These are phyloP conservation scores for Aspergillus sp. DNA, from an alignment of 2,329 filamentous ascomycete genomes.

Conservation along the genomic window DNA sequence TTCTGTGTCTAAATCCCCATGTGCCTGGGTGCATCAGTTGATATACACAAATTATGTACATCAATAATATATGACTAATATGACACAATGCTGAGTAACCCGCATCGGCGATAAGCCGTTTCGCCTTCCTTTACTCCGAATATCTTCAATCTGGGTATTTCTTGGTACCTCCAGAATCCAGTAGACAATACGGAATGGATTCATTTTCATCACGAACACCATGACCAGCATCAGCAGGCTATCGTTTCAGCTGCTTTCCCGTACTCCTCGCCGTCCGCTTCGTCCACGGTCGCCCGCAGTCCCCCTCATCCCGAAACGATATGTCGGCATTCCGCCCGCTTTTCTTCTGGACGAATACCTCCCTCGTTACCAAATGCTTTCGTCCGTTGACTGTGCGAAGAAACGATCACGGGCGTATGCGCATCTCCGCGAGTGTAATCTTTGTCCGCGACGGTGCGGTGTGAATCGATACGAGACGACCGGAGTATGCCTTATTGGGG, in stretches of 20 bases:
- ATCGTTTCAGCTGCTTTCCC: neutral
- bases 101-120: neutral
- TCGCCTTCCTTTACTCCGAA: neutral
- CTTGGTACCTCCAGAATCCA: neutral
- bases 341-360: conserved; percentile 69
- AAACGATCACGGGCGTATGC: conserved; percentile 67
- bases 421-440: conserved; percentile 69
- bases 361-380: conserved; percentile 62
- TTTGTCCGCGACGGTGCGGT: conserved; percentile 68
- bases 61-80: neutral
- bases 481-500: conserved; percentile 68
- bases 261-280: neutral
- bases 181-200: neutral
- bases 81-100: neutral
- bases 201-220: neutral
- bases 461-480: conserved; percentile 75
- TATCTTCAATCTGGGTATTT: neutral
- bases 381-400: conserved; percentile 58
- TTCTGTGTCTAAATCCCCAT: neutral
- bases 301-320: conserved; percentile 16
- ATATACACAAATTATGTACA: neutral
- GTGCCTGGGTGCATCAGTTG: neutral
- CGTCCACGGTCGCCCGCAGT: too few species aligned
- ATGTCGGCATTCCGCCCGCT: conserved; percentile 48
- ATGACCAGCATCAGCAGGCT: neutral